Conservation (phyloP, 352 stramenopile species). For the Phytophthora hibernalis region DNA sequence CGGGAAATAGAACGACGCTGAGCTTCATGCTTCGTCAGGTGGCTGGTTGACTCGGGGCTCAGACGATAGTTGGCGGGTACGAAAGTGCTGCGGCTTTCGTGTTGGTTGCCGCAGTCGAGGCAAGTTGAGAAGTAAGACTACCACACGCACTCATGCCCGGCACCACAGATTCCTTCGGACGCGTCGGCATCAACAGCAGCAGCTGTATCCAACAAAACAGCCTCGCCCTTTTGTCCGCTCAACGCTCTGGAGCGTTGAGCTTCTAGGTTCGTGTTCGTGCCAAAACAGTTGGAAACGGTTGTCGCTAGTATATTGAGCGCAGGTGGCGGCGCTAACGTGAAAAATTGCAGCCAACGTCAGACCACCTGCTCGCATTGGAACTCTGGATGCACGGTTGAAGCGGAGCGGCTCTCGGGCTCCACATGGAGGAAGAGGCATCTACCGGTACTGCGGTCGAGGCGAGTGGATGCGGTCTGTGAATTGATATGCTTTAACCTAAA, state of each 20-base stretch:
- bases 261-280: conserved; percentile 1
- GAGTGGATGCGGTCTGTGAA: not conserved
- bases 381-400: conserved; percentile 12
- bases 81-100: conserved; percentile 21
- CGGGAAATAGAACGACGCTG: conserved; percentile 23
- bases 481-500: not conserved
- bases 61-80: conserved; percentile 8
- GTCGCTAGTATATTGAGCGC: conserved; percentile 12
- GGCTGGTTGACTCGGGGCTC: no score
- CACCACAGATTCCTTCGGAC: no score
- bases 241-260: conserved; percentile 7
- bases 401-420: conserved; percentile 1
- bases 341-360: conserved; percentile 20
- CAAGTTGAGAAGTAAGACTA: conserved; percentile 33
- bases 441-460: not conserved
- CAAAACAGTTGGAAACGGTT: conserved; percentile 16
- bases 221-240: conserved; percentile 13
- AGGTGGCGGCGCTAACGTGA: conserved; percentile 9
- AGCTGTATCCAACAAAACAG: conserved; percentile 29
- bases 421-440: no score
- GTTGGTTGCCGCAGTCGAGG: conserved; percentile 22
- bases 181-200: no score
- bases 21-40: conserved; percentile 31
- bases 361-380: not conserved
- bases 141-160: not conserved